phyloP scores from a whole-genome alignment of 768 basidiomycete species.

The Boletus sensibilis region DNA sequence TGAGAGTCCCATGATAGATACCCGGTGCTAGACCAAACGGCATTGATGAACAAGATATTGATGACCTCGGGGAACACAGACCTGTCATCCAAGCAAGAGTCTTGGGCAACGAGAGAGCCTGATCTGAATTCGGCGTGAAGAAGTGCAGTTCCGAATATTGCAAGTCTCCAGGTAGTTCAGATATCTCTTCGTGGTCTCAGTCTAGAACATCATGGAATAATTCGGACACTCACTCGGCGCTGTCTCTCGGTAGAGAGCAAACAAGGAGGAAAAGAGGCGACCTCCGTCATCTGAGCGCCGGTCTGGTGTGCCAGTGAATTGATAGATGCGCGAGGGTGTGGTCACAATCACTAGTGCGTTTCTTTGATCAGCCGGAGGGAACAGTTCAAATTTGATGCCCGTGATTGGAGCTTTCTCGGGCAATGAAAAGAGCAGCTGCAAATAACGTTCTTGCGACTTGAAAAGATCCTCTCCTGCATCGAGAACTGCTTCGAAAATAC shows the following conservation, averaged over 20 bases:
- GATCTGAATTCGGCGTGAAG: conserved; percentile 68
- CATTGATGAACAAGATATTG: conserved; percentile 2
- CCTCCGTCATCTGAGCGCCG: conserved; percentile 71
- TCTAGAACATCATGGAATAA: not conserved
- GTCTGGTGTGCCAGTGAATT: conserved; percentile 73
- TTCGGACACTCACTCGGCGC: conserved; percentile 68
- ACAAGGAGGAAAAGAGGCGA: conserved; percentile 71
- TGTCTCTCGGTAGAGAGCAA: conserved; percentile 69
- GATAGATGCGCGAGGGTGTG: conserved; percentile 86
- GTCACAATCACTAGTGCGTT: conserved; percentile 74
- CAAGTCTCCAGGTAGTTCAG: conserved; percentile 82
- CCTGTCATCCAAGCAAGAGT: conserved; percentile 91
- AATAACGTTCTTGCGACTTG: conserved; percentile 81
- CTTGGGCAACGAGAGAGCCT: conserved; percentile 67
- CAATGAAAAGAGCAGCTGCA: conserved; percentile 70
- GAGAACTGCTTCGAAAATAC: conserved; percentile 83
- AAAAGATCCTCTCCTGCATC: conserved; percentile 92
- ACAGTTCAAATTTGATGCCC: conserved; percentile 80
- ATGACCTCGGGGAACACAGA: conserved; percentile 31
- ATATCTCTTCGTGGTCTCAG: conserved; percentile 62
- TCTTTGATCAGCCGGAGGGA: conserved; percentile 61
- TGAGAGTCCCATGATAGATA: conserved; percentile 80
- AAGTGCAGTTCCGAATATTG: conserved; percentile 79
- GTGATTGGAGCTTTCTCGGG: conserved; percentile 82
- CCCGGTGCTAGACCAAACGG: conserved; percentile 60